Percentiles rank a stretch among this genome's conserved stretches.
phyloP scores from a whole-genome alignment of 2,329 filamentous ascomycete species.

The Davidsoniella eucalypti region DNA sequence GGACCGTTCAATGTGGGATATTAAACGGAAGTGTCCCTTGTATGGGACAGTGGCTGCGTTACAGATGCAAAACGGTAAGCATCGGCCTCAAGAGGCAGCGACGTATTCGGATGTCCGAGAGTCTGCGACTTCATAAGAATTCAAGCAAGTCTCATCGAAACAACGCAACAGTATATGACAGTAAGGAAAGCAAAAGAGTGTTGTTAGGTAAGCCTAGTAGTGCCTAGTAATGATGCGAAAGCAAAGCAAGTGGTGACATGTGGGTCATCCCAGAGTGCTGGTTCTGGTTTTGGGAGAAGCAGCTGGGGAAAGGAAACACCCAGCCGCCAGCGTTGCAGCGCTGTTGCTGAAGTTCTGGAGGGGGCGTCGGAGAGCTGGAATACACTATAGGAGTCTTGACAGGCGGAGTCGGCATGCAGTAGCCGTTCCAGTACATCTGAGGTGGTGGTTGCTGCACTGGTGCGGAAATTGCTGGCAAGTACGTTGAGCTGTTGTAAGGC shows the following conservation, averaged over 20 bases:
- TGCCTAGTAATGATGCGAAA: slow-evolving; percentile 11
- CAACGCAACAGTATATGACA: neutral
- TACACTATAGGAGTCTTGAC: neutral
- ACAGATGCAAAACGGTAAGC: too few relatives aligned
- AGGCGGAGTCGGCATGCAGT: neutral
- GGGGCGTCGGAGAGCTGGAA: neutral
- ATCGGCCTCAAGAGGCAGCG: too few relatives aligned
- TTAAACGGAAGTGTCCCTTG: too few relatives aligned
- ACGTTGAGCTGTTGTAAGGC: neutral
- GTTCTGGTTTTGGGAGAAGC: neutral
- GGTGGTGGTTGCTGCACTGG: neutral
- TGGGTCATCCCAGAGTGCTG: neutral
- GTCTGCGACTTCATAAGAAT: too few relatives aligned
- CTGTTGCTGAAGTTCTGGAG: slow-evolving; percentile 1
- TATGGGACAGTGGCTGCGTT: too few relatives aligned
- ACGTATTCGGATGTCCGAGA: too few relatives aligned
- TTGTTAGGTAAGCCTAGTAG: too few relatives aligned
- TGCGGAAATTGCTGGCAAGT: neutral
- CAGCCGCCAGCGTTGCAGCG: neutral
- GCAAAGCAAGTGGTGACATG: neutral
- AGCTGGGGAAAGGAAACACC: neutral
- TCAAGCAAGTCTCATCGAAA: neutral
- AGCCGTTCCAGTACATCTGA: neutral
- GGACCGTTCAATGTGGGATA: too few relatives aligned
- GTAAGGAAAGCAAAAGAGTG: neutral